Conservation (phyloP, 176 grass and related monocot species). For the maize (Zea mays) region DNA sequence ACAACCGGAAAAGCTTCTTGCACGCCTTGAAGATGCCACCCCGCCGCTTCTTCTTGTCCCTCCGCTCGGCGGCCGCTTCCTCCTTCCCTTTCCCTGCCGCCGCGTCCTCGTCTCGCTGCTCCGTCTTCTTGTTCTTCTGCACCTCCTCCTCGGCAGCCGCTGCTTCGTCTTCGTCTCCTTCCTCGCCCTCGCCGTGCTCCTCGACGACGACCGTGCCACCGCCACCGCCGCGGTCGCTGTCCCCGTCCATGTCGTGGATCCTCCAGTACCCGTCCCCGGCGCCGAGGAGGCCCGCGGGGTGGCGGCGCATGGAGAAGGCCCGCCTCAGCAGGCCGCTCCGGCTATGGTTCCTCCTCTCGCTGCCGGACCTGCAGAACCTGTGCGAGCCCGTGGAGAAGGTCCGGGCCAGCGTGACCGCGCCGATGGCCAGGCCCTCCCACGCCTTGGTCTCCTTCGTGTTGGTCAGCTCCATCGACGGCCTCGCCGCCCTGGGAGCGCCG, state of each 20-base stretch:
- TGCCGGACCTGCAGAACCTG: constrained; percentile 35
- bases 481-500: constrained; percentile 3
- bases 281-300: constrained; percentile 19
- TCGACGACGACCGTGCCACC: constrained; percentile 2
- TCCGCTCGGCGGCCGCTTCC: background rate
- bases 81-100: background rate
- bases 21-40: constrained; percentile 45
- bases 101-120: background rate
- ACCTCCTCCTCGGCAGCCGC: background rate
- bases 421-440: constrained; percentile 51
- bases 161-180: background rate
- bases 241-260: constrained; percentile 62
- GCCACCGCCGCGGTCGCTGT: background rate
- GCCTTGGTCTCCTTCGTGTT: constrained; percentile 56
- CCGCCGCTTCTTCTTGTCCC: background rate
- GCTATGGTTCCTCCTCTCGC: background rate
- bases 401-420: constrained; percentile 48
- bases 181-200: constrained; percentile 16
- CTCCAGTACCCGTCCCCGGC: constrained; percentile 56
- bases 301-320: constrained; percentile 68
- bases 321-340: constrained; percentile 40
- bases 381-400: constrained; percentile 63
- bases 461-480: constrained; percentile 52
- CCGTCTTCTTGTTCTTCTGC: background rate
- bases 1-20: constrained; percentile 52